Percentiles rank a stretch among this genome's conserved stretches.
Conservation (phyloP, 495 filamentous ascomycete species). For the Podospora pseudocomata region DNA sequence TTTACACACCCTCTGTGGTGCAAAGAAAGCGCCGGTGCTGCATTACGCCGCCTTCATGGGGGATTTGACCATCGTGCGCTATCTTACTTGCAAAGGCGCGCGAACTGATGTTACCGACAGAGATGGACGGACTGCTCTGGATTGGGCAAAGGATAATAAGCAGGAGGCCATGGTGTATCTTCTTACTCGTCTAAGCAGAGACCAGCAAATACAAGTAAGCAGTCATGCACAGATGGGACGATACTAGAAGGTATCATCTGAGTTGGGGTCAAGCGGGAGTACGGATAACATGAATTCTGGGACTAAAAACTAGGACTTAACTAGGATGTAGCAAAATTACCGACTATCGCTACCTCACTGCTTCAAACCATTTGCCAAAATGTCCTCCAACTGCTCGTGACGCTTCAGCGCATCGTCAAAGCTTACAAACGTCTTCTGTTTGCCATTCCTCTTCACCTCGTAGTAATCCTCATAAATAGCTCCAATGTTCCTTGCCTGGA, state of each 20-base stretch:
- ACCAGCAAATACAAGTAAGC: too few relatives aligned
- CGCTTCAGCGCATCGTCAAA: conserved; percentile 44
- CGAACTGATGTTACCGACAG: neutral
- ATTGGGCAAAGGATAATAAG: neutral
- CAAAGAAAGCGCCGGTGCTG: neutral
- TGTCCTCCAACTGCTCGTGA: conserved; percentile 36
- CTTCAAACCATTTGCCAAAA: conserved; percentile 7
- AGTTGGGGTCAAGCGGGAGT: too few relatives aligned
- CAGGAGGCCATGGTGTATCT: neutral
- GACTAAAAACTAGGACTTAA: too few relatives aligned
- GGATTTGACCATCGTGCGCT: neutral
- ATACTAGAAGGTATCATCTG: too few relatives aligned
- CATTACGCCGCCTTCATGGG: neutral
- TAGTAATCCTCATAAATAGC: conserved; percentile 51
- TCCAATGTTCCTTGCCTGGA: conserved; percentile 41
- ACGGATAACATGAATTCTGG: too few relatives aligned
- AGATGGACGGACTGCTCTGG: neutral
- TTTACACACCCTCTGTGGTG: neutral
- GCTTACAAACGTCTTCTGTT: conserved; percentile 27
- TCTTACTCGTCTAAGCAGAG: neutral
- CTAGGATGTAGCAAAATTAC: too few relatives aligned
- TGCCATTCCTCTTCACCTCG: conserved; percentile 14
- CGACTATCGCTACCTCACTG: neutral
- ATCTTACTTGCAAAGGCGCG: neutral
- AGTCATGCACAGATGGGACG: too few relatives aligned